Conservation (phyloP, 495 filamentous ascomycete species). For the Platismatia glauca region DNA sequence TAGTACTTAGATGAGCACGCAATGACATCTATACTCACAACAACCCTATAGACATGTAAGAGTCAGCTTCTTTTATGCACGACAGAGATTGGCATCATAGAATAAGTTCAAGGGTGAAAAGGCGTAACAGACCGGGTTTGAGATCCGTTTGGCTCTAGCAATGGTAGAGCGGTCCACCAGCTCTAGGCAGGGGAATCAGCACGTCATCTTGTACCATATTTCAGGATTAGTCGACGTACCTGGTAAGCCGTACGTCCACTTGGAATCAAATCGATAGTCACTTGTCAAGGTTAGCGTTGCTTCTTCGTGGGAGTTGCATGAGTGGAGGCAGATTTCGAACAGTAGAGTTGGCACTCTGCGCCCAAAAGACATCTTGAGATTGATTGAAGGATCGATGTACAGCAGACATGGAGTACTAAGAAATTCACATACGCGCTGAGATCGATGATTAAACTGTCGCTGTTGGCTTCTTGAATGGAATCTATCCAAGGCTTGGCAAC, state of each 20-base stretch:
- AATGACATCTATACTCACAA: not conserved
- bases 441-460: slow-evolving; percentile 80
- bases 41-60: not conserved
- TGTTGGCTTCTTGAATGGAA: slow-evolving; percentile 66
- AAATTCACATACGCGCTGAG: slow-evolving; percentile 51
- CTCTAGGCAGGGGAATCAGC: slow-evolving; percentile 34
- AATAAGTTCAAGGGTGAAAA: not conserved
- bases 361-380: not conserved
- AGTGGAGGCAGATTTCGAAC: not conserved
- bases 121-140: slow-evolving; percentile 85
- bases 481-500: slow-evolving; percentile 96
- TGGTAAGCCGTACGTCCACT: slow-evolving; percentile 93
- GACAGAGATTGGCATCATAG: not conserved
- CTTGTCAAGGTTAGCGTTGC: not conserved
- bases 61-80: not conserved
- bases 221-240: not conserved
- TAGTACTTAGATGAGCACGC: not conserved
- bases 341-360: not conserved
- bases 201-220: not conserved
- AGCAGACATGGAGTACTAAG: not conserved
- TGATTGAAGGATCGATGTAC: not conserved
- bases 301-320: not conserved
- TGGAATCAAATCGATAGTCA: slow-evolving; percentile 84
- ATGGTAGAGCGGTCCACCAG: slow-evolving; percentile 70
- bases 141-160: slow-evolving; percentile 73